Conservation (phyloP, 805 yeast species). For the Metschnikowia peoriensis region DNA sequence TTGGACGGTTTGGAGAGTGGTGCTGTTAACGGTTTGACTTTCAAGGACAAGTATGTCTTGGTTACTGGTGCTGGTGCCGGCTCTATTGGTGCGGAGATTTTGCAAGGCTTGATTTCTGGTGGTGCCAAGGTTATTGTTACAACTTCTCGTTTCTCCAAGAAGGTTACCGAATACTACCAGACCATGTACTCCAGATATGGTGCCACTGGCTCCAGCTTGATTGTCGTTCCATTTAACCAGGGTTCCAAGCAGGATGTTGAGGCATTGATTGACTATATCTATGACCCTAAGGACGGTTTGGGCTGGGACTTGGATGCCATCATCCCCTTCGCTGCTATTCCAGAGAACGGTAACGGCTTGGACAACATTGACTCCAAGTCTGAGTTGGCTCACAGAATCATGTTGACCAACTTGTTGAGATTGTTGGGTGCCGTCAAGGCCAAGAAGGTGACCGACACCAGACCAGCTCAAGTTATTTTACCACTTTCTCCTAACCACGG, state of each 20-base stretch:
- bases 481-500: slow-evolving; percentile 99
- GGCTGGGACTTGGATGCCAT: slow-evolving; percentile 98
- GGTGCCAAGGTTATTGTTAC: slow-evolving; percentile 98
- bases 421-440: slow-evolving; percentile 86
- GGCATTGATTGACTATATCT: slow-evolving; percentile 80
- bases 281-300: slow-evolving; percentile 85
- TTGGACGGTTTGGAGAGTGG: slow-evolving; percentile 90
- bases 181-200: slow-evolving; percentile 89
- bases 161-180: slow-evolving; percentile 95
- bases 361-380: slow-evolving; percentile 92
- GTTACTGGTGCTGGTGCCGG: slow-evolving; percentile 99
- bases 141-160: slow-evolving; percentile 90
- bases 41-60: slow-evolving; percentile 82
- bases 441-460: slow-evolving; percentile 82
- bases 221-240: slow-evolving; percentile 98
- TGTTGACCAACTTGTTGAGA: slow-evolving; percentile 94
- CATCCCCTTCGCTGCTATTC: slow-evolving; percentile 98
- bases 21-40: slow-evolving; percentile 91
- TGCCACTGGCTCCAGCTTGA: slow-evolving; percentile 85
- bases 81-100: slow-evolving; percentile 95
- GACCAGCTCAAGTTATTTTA: slow-evolving; percentile 96
- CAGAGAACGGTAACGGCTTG: slow-evolving; percentile 96
- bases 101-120: slow-evolving; percentile 93
- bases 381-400: slow-evolving; percentile 96
- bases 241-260: slow-evolving; percentile 94